Evolutionary conservation across 345 rosid genomes (phyloP).

Genomic region (Citrus glauca): DNA sequence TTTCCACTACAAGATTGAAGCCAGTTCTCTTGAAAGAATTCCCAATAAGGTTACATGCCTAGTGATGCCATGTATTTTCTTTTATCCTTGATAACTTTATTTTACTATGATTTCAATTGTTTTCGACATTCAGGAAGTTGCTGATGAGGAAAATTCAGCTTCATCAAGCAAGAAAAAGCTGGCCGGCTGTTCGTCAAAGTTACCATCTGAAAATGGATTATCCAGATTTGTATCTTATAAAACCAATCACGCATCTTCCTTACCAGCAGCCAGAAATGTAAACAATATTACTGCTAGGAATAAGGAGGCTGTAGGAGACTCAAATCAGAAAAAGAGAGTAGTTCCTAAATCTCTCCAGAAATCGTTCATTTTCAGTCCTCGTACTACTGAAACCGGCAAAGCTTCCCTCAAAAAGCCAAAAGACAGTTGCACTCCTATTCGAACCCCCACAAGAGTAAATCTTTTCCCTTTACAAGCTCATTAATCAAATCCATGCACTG

Average conservation of each 20-base stretch:
- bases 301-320: constrained; percentile 22
- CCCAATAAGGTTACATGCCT: constrained; percentile 32
- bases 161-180: constrained; percentile 38
- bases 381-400: constrained; percentile 29
- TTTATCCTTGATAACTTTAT: background rate
- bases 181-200: constrained; percentile 29
- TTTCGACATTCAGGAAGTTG: constrained; percentile 21
- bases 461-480: background rate
- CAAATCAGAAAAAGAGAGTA: constrained; percentile 32
- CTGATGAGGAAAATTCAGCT: constrained; percentile 26
- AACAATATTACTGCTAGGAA: constrained; percentile 11
- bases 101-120: constrained; percentile 12
- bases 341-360: constrained; percentile 37
- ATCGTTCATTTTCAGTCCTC: constrained; percentile 45
- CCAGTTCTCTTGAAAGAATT: constrained; percentile 22
- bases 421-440: constrained; percentile 28
- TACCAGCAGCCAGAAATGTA: constrained; percentile 26
- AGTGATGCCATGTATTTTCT: constrained; percentile 1
- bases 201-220: constrained; percentile 20
- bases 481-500: background rate
- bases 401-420: constrained; percentile 30
- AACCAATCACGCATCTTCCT: constrained; percentile 25
- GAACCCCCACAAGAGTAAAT: constrained; percentile 48
- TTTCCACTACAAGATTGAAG: constrained; percentile 9
- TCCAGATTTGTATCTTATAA: constrained; percentile 27